Base-by-base conservation (phyloP, 805 yeast species). In the Sugiyamaella qingdaonensis region DNA sequence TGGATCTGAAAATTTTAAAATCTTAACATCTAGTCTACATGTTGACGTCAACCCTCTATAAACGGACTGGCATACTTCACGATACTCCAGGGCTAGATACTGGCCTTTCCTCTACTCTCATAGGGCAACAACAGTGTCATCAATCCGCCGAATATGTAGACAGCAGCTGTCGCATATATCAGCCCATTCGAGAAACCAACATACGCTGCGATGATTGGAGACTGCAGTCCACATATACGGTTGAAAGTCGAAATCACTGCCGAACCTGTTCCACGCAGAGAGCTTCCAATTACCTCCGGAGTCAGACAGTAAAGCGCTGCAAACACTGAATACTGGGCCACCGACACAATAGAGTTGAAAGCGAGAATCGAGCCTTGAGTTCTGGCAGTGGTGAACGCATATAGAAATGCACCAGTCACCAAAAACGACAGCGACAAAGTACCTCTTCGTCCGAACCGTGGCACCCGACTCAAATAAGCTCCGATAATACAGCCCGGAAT, bases 111-210 rank as follows among this genome's bases (percentile, higher is more conserved):
- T 27, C 52, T 39, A 18, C 80, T 78, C 59, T 78, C 81, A 54
- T 74, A 77, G 1, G 81, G 81, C 59, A 76, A 65, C n/a, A 73
- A 56, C 0, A 66, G 58, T 7, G 78, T 66, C 37, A 78, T 61
- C 11, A 79, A 61, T 3, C 75, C 77, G 7, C 75, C 63, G 21
- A 64, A 54, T 24, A 73, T 48, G 50, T 73, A 74, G 35, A 74
- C 63, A 4, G 77, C 75, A 0, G 77, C 77, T 37, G 73, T 66
- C 11, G 72, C 75, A 59, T 62, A 74, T 21, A 73, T 73, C 2
- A 77, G 77, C 1, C 74, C 62, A 2, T 75, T 73, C 13, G 68
- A 61, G 55, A 73, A 65, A 48, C 73, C 69, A 2, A 76, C 77
- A 54, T 63, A 70, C 21, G 72, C 72, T 16, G 73, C 74, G 51